Evolutionary conservation across 169 alveolate genomes (phyloP), one percentile per base, ranked within the genome.

Genomic region (Theileria orientalis): DNA sequence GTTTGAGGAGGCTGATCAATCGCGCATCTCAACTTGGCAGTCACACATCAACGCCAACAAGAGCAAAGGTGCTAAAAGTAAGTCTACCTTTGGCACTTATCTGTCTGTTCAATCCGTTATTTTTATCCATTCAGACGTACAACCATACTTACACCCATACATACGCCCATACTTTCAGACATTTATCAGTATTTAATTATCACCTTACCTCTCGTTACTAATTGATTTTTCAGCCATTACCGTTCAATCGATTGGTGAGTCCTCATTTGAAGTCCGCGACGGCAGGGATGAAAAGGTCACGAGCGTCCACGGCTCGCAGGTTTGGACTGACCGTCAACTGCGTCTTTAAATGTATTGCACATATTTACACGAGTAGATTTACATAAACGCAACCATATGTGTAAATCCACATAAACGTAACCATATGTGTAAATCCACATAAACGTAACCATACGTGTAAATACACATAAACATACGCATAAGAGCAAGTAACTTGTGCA

Each of bases 241-340:
- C 19, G 83, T 66, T 23, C 74, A 27, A 21, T 54, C 61, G 30
- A 78, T 78, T 29, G 75, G 86, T 41, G 86, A 78, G 30, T 44
- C 86, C 23, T 23, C 44, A 27, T 78, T 78, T 67, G 64, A 72
- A 21, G 84, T 80, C 21, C 11, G 68, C 42, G 93, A 88, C 60
- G 93, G 90, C 23, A 60, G 91, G 14, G 93, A 80, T 6, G 93
- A 88, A 75, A 84, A 84, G 68, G 74, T 88, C 33, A 84, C 82
- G 6, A 68, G 87, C 46, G 51, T 77, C 27, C 93, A 88, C 69
- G 93, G 93, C 23, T 84, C 93, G 0, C 93, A 88, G 56, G 86
- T 88, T 32, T 88, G 93, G 93, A 73, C 87, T 27, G 79, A 83
- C 56, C 78, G 85, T 66, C 93, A 88, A 40, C 75, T 84, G 32